These are phyloP conservation scores for Amanita rubescens DNA, from an alignment of 768 basidiomycete genomes.

Conservation along the genomic window DNA sequence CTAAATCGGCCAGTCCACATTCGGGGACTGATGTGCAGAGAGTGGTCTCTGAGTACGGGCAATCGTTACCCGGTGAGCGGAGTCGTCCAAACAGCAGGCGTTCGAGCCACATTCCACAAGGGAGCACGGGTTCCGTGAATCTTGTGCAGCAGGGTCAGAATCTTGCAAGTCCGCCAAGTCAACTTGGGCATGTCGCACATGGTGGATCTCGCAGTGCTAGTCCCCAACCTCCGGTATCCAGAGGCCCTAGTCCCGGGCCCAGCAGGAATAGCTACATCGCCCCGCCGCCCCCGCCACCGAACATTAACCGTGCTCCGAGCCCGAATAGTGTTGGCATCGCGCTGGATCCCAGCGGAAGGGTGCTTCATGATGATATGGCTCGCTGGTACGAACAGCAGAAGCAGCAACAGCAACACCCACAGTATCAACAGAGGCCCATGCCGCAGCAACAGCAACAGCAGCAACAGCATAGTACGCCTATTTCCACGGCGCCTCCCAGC, in stretches of 20 bases:
- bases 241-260: slow-evolving; percentile 48
- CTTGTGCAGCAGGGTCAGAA: slow-evolving; percentile 25
- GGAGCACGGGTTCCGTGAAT: slow-evolving; percentile 16
- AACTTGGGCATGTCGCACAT: slow-evolving; percentile 66
- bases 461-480: slow-evolving; percentile 5
- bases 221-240: slow-evolving; percentile 46
- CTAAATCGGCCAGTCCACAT: slow-evolving; percentile 39
- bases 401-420: slow-evolving; percentile 13
- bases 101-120: slow-evolving; percentile 26
- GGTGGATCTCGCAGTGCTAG: slow-evolving; percentile 57
- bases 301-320: slow-evolving; percentile 50
- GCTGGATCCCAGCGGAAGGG: slow-evolving; percentile 73
- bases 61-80: slow-evolving; percentile 82
- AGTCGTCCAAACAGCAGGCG: slow-evolving; percentile 47
- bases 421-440: no score
- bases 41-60: slow-evolving; percentile 72
- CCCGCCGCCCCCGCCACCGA: slow-evolving; percentile 29
- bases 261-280: slow-evolving; percentile 31
- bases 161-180: slow-evolving; percentile 46
- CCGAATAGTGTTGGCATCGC: slow-evolving; percentile 79
- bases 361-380: slow-evolving; percentile 76
- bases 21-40: slow-evolving; percentile 54
- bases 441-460: slow-evolving; percentile 1
- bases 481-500: not conserved
- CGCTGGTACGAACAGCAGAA: slow-evolving; percentile 43